Percentiles rank a stretch among this genome's conserved stretches.
These are phyloP conservation scores for Citrus mangshanensis DNA, from an alignment of 345 rosid species.

Conservation along the genomic window DNA sequence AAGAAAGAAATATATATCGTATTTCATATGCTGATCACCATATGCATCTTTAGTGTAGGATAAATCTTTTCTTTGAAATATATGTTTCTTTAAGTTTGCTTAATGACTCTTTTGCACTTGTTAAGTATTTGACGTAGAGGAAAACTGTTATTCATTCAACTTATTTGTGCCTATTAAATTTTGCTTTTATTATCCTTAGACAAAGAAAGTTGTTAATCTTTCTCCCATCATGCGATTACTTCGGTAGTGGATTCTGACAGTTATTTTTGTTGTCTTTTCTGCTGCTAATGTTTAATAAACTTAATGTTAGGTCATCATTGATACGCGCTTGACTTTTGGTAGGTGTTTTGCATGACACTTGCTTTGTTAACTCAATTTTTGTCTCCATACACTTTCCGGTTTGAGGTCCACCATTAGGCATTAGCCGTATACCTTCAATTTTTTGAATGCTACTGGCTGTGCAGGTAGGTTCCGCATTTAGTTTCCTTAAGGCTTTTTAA, in stretches of 20 bases:
- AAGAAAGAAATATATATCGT: not conserved
- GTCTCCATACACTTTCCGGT: too few species aligned
- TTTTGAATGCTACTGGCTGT: not conserved
- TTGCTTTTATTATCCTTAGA: not conserved
- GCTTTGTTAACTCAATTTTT: not conserved
- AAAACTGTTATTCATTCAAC: not conserved
- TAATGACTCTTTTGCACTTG: not conserved
- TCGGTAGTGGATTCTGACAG: not conserved
- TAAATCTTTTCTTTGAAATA: not conserved
- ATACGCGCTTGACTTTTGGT: not conserved
- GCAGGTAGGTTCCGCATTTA: not conserved
- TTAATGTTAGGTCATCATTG: not conserved
- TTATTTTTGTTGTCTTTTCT: not conserved
- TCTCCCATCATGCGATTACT: not conserved
- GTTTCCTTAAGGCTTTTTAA: not conserved
- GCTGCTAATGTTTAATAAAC: not conserved
- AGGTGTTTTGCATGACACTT: not conserved
- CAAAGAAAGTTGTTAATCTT: not conserved
- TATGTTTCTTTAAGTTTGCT: not conserved
- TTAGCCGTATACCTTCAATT: not conserved
- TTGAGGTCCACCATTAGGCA: not conserved
- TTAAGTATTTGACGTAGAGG: not conserved
- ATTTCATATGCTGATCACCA: not conserved
- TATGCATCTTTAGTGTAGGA: not conserved
- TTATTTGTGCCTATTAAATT: not conserved